Percentiles rank a stretch among this genome's conserved stretches.
phyloP scores from a whole-genome alignment of 345 rosid genomes.

The Mercurialis annua region DNA sequence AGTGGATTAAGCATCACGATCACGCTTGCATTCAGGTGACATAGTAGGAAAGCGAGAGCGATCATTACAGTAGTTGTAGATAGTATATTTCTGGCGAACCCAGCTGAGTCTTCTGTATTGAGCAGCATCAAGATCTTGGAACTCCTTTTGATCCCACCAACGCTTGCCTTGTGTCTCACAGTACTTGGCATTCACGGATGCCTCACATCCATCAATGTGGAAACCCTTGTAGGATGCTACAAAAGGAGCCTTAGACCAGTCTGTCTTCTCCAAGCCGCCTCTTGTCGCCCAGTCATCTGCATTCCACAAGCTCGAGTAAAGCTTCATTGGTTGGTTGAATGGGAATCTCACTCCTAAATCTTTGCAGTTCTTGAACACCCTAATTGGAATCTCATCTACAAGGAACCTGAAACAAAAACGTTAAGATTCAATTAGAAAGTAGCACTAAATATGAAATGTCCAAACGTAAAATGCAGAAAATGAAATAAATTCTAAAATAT shows the following conservation, averaged over 20 bases:
- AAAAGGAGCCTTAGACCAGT: slow-evolving; percentile 24
- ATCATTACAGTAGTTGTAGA: slow-evolving; percentile 20
- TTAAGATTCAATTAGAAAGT: too few species aligned
- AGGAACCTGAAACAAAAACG: slow-evolving; percentile 24
- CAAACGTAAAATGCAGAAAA: too few species aligned
- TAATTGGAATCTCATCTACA: slow-evolving; percentile 25
- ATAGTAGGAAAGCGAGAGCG: slow-evolving; percentile 2
- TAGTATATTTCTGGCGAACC: slow-evolving; percentile 19
- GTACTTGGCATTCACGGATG: slow-evolving; percentile 18
- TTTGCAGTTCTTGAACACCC: slow-evolving; percentile 28
- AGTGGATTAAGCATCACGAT: slow-evolving; percentile 12
- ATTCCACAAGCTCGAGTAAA: slow-evolving; percentile 24
- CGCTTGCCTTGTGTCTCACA: slow-evolving; percentile 17
- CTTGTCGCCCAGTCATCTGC: slow-evolving; percentile 24
- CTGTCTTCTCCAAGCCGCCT: slow-evolving; percentile 23
- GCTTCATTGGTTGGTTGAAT: slow-evolving; percentile 22
- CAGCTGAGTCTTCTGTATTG: slow-evolving; percentile 10
- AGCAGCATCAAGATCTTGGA: slow-evolving; percentile 17
- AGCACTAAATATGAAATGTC: too few species aligned
- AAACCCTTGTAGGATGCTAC: slow-evolving; percentile 21
- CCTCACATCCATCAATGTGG: slow-evolving; percentile 22
- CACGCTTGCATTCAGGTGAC: slow-evolving; percentile 18
- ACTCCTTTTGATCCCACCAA: slow-evolving; percentile 23
- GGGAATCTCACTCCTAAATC: slow-evolving; percentile 22
- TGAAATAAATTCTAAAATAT: too few species aligned